These are phyloP conservation scores for Metarhizium guizhouense DNA, from an alignment of 2,329 filamentous ascomycete genomes.

Conservation along the genomic window DNA sequence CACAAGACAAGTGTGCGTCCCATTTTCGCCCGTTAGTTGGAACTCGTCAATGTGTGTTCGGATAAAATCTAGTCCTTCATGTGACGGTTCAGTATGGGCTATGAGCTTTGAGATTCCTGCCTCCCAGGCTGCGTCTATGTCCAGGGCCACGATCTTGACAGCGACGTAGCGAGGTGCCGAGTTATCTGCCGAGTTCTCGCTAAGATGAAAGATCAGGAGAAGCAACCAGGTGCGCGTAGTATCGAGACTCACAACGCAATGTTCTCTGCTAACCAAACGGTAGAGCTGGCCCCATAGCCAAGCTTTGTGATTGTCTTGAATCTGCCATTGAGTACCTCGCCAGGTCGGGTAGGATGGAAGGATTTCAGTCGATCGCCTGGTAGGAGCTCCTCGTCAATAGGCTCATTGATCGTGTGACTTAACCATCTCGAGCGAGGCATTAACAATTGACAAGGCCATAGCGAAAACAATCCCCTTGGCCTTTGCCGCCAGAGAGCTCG, in stretches of 20 bases:
- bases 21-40: conserved; percentile 6
- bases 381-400: conserved; percentile 13
- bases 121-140: conserved; percentile 10
- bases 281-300: conserved; percentile 25
- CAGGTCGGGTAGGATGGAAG: conserved; percentile 11
- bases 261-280: conserved; percentile 27
- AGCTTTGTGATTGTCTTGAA: conserved; percentile 27
- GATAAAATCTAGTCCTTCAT: conserved; percentile 8
- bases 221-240: background rate
- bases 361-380: conserved; percentile 5
- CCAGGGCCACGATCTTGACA: conserved; percentile 7
- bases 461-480: background rate
- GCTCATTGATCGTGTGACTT: background rate
- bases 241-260: conserved; percentile 9
- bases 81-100: conserved; percentile 8
- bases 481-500: background rate
- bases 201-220: background rate
- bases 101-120: conserved; percentile 6
- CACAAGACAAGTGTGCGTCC: conserved; percentile 14
- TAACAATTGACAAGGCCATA: background rate
- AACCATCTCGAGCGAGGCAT: background rate
- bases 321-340: conserved; percentile 21
- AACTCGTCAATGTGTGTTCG: conserved; percentile 10
- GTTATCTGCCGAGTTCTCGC: background rate
- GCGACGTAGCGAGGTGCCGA: background rate